These are phyloP conservation scores for Melanomma pulvis-pyrius DNA, from an alignment of 495 filamentous ascomycete genomes.

Conservation along the genomic window DNA sequence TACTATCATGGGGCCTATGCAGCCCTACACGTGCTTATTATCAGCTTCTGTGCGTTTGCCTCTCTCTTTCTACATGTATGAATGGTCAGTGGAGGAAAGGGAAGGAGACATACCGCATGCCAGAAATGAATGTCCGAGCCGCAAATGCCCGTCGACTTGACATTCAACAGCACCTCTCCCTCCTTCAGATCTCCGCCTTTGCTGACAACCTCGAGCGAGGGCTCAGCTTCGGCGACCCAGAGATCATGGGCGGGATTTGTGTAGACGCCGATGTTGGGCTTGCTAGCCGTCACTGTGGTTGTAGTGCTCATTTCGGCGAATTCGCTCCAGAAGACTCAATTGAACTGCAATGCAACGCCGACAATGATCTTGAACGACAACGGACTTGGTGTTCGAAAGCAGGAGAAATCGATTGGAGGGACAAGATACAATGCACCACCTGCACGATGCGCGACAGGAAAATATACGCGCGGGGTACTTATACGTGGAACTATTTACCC, in stretches of 20 bases:
- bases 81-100: not conserved
- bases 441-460: not conserved
- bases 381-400: not conserved
- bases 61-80: not conserved
- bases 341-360: not conserved
- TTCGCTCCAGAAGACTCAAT: not conserved
- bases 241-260: constrained; percentile 91
- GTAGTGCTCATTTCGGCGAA: constrained; percentile 28
- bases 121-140: constrained; percentile 96
- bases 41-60: not conserved
- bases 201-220: constrained; percentile 73
- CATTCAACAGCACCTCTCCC: constrained; percentile 80
- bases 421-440: not conserved
- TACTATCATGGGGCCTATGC: constrained; percentile 94
- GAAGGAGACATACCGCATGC: constrained; percentile 58
- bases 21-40: constrained; percentile 52
- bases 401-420: not conserved
- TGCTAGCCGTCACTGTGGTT: constrained; percentile 45
- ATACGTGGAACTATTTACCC: not conserved
- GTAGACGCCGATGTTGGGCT: constrained; percentile 92
- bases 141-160: constrained; percentile 93
- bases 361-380: no score
- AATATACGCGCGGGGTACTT: not conserved
- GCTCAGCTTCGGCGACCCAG: constrained; percentile 79
- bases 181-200: constrained; percentile 68